These are phyloP conservation scores for Arthrobotrys iridis DNA, from an alignment of 2,329 filamentous ascomycete species.

Conservation along the genomic window DNA sequence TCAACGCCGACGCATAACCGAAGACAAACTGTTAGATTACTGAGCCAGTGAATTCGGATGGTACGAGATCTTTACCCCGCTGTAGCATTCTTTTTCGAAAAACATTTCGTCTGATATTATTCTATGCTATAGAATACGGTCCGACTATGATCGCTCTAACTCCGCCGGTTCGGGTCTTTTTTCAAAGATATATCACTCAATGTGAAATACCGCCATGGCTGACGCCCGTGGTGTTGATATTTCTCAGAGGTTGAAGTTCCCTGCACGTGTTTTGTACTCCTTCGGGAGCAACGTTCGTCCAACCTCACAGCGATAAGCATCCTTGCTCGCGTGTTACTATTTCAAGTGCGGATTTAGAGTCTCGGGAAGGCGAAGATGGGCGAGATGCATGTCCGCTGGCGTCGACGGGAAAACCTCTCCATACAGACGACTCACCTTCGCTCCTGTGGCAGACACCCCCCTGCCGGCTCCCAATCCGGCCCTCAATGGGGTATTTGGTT, in stretches of 20 bases:
- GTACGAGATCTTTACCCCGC: constrained; percentile 43
- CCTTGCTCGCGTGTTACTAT: constrained; percentile 44
- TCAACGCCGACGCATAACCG: constrained; percentile 1
- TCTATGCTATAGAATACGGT: not conserved
- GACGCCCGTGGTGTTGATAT: not conserved
- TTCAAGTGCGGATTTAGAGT: constrained; percentile 30
- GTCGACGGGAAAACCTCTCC: constrained; percentile 6
- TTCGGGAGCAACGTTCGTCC: constrained; percentile 23
- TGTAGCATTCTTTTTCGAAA: not conserved
- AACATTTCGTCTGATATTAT: constrained; percentile 33
- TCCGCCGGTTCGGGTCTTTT: not conserved
- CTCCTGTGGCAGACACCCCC: constrained; percentile 29
- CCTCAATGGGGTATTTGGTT: constrained; percentile 44
- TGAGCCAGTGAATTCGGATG: constrained; percentile 31
- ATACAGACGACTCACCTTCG: constrained; percentile 15
- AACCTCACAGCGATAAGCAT: constrained; percentile 29
- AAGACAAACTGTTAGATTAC: constrained; percentile 24
- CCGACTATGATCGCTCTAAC: constrained; percentile 3
- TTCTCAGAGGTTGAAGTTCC: not conserved
- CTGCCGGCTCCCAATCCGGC: constrained; percentile 23
- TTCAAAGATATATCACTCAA: not conserved
- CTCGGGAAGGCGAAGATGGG: constrained; percentile 43
- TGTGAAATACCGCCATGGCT: not conserved
- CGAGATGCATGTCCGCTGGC: not conserved
- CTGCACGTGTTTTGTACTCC: constrained; percentile 27